A percentile compares a stretch with the other conserved stretches of the same genome.
These are phyloP conservation scores for Capillidium heterosporum DNA, from an alignment of 371 early-diverging fungal genomes.

Conservation along the genomic window DNA sequence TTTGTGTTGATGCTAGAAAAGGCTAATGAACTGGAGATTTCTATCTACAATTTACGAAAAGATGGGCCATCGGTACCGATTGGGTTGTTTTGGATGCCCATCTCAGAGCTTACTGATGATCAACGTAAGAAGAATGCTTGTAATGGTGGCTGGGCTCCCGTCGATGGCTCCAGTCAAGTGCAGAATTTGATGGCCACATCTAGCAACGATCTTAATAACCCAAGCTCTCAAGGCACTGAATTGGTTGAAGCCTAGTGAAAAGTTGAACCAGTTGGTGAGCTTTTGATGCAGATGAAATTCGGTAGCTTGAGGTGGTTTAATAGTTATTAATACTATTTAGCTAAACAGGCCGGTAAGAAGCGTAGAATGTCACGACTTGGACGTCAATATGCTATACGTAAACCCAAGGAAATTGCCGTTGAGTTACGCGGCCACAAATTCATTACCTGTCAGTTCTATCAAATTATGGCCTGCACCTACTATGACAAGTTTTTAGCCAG, in stretches of 20 bases:
- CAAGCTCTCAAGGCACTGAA: slow-evolving; percentile 9
- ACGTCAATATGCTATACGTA: slow-evolving; percentile 76
- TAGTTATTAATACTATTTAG: not conserved
- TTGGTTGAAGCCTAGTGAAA: slow-evolving; percentile 9
- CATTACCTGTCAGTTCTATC: slow-evolving; percentile 60
- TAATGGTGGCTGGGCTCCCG: slow-evolving; percentile 6
- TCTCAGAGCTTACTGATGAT: slow-evolving; percentile 59
- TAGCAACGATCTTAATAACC: slow-evolving; percentile 10
- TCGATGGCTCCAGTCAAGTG: not conserved
- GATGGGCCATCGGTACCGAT: slow-evolving; percentile 32
- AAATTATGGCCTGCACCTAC: slow-evolving; percentile 83
- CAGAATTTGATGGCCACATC: slow-evolving; percentile 1
- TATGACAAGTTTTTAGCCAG: slow-evolving; percentile 80
- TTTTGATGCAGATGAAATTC: slow-evolving; percentile 9
- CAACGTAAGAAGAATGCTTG: slow-evolving; percentile 37
- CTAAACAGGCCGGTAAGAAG: not conserved
- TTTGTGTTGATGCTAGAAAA: slow-evolving; percentile 67
- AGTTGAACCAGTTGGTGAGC: slow-evolving; percentile 21
- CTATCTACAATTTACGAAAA: slow-evolving; percentile 44
- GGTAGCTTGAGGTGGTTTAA: not conserved
- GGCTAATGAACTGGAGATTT: slow-evolving; percentile 78
- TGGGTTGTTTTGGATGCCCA: slow-evolving; percentile 66
- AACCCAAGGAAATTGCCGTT: slow-evolving; percentile 48
- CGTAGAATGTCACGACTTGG: slow-evolving; percentile 20
- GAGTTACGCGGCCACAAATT: slow-evolving; percentile 79